Evolutionary conservation across 768 basidiomycete species (phyloP).

Genomic region (Pleurotus platypus): DNA sequence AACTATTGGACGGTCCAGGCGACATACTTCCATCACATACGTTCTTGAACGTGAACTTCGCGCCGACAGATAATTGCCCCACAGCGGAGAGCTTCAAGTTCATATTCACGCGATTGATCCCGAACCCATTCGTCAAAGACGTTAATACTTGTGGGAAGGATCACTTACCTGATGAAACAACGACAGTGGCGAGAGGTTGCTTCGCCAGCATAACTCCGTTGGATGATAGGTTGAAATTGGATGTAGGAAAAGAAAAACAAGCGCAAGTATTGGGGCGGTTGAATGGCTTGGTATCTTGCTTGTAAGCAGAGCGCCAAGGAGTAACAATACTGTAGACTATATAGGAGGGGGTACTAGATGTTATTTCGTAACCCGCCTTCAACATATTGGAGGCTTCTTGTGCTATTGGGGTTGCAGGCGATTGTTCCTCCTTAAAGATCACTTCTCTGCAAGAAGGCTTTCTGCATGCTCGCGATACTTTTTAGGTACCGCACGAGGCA

Average conservation of each 20-base stretch:
- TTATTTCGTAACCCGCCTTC: background rate
- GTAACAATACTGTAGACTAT: too few species aligned
- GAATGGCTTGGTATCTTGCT: background rate
- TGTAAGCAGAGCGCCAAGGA: background rate
- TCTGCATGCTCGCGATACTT: too few species aligned
- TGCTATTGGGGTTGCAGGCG: too few species aligned
- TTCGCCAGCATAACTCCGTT: conserved; percentile 1
- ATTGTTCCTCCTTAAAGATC: too few species aligned
- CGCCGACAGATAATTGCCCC: conserved; percentile 1
- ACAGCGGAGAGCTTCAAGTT: conserved; percentile 7
- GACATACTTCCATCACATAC: background rate
- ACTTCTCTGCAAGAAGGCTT: too few species aligned
- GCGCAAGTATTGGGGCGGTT: background rate
- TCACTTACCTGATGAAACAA: conserved; percentile 1
- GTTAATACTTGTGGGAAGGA: conserved; percentile 3
- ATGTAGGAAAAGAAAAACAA: conserved; percentile 5
- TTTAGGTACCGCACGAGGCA: too few species aligned
- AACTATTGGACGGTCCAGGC: background rate
- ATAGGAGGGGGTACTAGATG: background rate
- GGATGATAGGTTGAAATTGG: background rate
- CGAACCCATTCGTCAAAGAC: conserved; percentile 3
- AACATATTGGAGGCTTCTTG: too few species aligned
- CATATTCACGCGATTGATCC: background rate
- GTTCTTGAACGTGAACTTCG: conserved; percentile 6
- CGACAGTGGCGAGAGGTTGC: background rate